Percentiles rank a stretch among this genome's conserved stretches.
phyloP scores from a whole-genome alignment of 805 yeast genomes.

The Maudiozyma saulgeensis region DNA sequence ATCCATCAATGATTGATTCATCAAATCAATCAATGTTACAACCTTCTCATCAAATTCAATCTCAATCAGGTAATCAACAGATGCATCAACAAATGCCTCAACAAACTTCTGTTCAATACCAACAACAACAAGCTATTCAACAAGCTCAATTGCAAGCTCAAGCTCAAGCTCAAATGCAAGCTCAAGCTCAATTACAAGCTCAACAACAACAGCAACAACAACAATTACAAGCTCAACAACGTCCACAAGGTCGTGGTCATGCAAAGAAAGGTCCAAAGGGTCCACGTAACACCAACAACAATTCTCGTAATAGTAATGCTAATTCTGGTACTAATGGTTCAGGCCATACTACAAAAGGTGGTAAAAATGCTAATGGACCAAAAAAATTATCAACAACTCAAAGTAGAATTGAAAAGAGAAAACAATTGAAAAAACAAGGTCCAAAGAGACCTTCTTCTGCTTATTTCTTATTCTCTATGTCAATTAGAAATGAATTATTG shows the following conservation, averaged over 20 bases:
- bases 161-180: conserved; percentile 2
- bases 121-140: conserved; percentile 12
- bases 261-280: background rate
- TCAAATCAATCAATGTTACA: conserved; percentile 15
- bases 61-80: conserved; percentile 5
- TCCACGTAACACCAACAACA: background rate
- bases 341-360: conserved; percentile 18
- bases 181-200: conserved; percentile 4
- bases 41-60: conserved; percentile 7
- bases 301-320: background rate
- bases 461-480: conserved; percentile 29
- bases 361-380: conserved; percentile 10
- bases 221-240: conserved; percentile 1
- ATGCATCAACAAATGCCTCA: conserved; percentile 4
- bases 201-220: background rate
- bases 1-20: conserved; percentile 18
- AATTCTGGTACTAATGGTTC: background rate
- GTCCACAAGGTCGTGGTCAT: background rate
- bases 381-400: conserved; percentile 29
- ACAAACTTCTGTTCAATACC: conserved; percentile 2
- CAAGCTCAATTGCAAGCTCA: conserved; percentile 11
- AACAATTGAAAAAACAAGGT: conserved; percentile 28
- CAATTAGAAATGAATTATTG: conserved; percentile 24
- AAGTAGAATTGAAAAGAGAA: conserved; percentile 29
- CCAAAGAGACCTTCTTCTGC: conserved; percentile 34